Evolutionary conservation across 208 protist genomes (phyloP), one percentile per base, ranked within the genome.

Genomic region (Trypanosoma melophagium): DNA sequence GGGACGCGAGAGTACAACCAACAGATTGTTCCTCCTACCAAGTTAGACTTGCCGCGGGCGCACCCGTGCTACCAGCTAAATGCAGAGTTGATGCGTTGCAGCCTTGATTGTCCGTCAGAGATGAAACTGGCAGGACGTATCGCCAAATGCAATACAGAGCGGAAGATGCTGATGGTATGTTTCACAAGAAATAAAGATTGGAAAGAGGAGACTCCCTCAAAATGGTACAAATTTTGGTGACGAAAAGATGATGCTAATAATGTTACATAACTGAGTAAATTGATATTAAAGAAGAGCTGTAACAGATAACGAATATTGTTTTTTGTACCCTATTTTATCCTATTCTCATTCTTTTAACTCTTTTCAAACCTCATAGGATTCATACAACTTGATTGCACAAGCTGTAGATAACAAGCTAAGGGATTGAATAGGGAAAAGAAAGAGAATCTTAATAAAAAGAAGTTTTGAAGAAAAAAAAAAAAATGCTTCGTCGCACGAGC

Each of bases 71-170:
- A 71, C 42, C 38, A 35, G 1, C 57, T 83, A 25, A 93, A 93
- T 52, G 13, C 12, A 12, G 70, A 81, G 19, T 61, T 93, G 60
- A 50, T 90, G 25, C 61, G 76, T 21, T 93, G 87, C 74, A 87
- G 78, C 13, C 56, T 79, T 16, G 45, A 63, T 12, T 90, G 84
- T 69, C 84, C 87, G 3, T 21, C 73, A 4, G 83, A 90, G 69
- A 93, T 93, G 87, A 85, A 86, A 47, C 73, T 93, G 21, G 87
- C 65, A 40, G 87, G 87, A 16, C 75, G 87, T 41, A 87, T 80
- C 16, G 87, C 87, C 38, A 68, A 59, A 5, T 93, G 87, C 62
- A 87, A 93, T 62, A 53, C 58, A 14, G 74, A 87, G 56, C 83
- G 87, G 17, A 79, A 90, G 49, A 58, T 51, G 16, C 64, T 90